Percentiles rank a stretch among this genome's conserved stretches.
Evolutionary conservation across 1,284 basidiomycete genomes (phyloP).

Genomic region (Malassezia equina): DNA sequence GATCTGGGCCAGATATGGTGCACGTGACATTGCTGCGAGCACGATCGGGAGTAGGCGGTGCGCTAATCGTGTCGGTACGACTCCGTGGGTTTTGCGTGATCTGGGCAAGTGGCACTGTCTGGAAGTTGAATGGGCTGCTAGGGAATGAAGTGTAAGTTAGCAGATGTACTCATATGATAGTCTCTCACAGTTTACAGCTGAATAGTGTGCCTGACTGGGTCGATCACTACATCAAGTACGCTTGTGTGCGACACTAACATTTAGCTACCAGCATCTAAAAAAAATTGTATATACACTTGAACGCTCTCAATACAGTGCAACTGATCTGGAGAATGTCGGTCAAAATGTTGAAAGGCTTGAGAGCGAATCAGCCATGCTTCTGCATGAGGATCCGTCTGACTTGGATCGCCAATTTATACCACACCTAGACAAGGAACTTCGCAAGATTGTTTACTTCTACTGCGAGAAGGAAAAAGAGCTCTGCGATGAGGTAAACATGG

Average conservation of each 20-base stretch:
- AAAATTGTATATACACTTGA: conserved; percentile 46
- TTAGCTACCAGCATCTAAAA: conserved; percentile 44
- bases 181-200: conserved; percentile 69
- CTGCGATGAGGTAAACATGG: conserved; percentile 21
- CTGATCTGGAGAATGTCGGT: conserved; percentile 16
- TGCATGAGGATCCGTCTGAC: conserved; percentile 25
- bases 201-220: conserved; percentile 91
- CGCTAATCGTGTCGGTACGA: not conserved
- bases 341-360: conserved; percentile 21
- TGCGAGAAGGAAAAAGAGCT: conserved; percentile 54
- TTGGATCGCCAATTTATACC: conserved; percentile 37
- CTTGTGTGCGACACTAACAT: conserved; percentile 3
- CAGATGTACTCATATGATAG: not conserved
- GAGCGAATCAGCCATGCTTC: conserved; percentile 33
- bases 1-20: not conserved
- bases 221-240: conserved; percentile 66
- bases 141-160: conserved; percentile 16
- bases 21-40: not conserved
- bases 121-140: not conserved
- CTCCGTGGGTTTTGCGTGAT: not conserved
- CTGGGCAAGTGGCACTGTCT: not conserved
- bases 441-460: conserved; percentile 76
- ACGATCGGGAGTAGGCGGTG: not conserved
- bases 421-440: conserved; percentile 70
- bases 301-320: conserved; percentile 15